Evolutionary conservation across 768 basidiomycete species (phyloP), one percentile per base, ranked within the genome.

Genomic region (Boletus rubropictus): DNA sequence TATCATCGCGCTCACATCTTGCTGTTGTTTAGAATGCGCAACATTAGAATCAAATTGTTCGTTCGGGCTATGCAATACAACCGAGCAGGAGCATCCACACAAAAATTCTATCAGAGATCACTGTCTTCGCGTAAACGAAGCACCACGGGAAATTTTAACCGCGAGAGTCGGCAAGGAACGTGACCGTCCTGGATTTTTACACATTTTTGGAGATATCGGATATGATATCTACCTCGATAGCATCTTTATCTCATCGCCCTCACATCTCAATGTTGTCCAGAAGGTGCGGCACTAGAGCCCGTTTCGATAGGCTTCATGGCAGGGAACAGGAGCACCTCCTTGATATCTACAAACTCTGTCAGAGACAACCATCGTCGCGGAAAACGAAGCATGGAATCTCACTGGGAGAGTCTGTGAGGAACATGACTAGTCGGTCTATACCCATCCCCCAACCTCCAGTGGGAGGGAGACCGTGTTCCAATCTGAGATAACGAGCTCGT

Each of bases 391-490:
- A 17, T 8, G 18, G 12, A 60, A 42, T 17, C 84, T 57, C 55
- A 92, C 89, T 95, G 7, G 82, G 84, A n/a, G 90, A 94, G 69
- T 99, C 84, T 4, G 93, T 95, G 40, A 98, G 75, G 84, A 98
- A 97, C 95, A 98, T 98, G 69, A 97, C 91, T 32, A 98, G 75
- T 50, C 93, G 84, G 64, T 97, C 94, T 56, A 97, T 88, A 45
- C 95, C 94, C 45, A 97, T 76, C 53, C 93, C 95, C 91, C 92
- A 98, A 37, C 95, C 95, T 49, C 92, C 95, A 4, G 95, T 99
- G 0, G 96, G 96, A 5, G 96, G 92, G 2, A 99, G 80, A 65
- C 93, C 96, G 61, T 98, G 90, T 69, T 99, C 96, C 53, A 99
- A 82, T 3, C 91, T 92, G 59, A 11, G 2, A 34, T 40, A 31